Evolutionary conservation across 2,329 filamentous ascomycete genomes (phyloP).

Genomic region (Microdochium bolleyi): DNA sequence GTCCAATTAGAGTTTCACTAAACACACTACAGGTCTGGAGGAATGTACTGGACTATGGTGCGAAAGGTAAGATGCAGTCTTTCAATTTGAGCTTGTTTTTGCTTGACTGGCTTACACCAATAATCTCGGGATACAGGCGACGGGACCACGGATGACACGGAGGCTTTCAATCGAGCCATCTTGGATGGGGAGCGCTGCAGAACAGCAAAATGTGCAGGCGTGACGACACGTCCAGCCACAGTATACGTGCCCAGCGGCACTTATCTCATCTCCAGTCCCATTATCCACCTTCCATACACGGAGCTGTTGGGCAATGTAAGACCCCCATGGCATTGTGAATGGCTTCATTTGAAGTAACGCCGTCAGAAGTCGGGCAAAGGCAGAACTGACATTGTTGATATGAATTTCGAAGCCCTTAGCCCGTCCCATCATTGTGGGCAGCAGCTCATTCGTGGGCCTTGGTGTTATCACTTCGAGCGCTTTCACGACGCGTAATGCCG

Average conservation of each 20-base stretch:
- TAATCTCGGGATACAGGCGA: neutral
- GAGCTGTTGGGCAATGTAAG: constrained; percentile 24
- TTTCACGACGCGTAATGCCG: neutral
- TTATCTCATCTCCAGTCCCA: constrained; percentile 11
- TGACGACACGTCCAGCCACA: constrained; percentile 10
- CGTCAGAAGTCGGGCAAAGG: too few relatives aligned
- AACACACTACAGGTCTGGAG: neutral
- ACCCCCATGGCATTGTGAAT: too few relatives aligned
- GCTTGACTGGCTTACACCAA: neutral
- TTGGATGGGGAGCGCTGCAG: neutral
- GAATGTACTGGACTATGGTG: neutral
- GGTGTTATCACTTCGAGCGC: neutral
- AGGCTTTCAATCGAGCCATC: neutral
- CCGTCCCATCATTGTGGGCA: neutral
- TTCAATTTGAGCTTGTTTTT: neutral
- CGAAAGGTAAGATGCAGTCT: neutral
- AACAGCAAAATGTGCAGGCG: neutral
- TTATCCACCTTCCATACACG: constrained; percentile 19
- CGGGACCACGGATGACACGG: neutral
- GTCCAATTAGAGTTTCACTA: neutral
- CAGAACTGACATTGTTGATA: too few relatives aligned
- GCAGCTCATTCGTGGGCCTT: neutral
- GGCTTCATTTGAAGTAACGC: too few relatives aligned
- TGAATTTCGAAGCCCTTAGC: neutral
- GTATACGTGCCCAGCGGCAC: constrained; percentile 16